Conservation (phyloP, 73 alveolate species). For the Paramecium primaurelia region DNA sequence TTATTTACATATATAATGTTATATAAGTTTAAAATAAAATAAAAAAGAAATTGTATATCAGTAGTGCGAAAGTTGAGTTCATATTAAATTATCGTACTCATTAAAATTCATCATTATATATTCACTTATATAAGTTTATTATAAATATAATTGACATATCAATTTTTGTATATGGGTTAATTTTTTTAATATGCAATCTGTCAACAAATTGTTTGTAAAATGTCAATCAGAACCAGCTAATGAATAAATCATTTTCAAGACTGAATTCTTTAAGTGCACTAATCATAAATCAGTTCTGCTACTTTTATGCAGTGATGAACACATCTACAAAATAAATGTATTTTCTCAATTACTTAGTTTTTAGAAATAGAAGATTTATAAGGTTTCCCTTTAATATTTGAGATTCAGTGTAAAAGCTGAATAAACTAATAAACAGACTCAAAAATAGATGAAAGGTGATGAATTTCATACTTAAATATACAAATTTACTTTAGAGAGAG, state of each 20-base stretch:
- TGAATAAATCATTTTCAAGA: not conserved
- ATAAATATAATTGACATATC: not conserved
- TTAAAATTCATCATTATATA: not conserved
- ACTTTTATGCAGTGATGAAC: not conserved
- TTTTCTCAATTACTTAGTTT: not conserved
- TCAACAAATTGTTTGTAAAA: conserved; percentile 8
- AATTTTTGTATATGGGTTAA: not conserved
- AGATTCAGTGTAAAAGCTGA: not conserved
- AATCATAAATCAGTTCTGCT: not conserved
- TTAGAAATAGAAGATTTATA: conserved; percentile 9
- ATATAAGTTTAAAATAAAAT: too few species aligned
- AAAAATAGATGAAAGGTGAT: conserved; percentile 38
- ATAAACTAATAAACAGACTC: not conserved
- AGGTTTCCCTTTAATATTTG: not conserved
- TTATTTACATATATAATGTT: too few species aligned
- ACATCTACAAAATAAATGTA: conserved; percentile 20
- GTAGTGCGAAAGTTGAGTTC: conserved; percentile 22
- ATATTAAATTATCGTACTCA: not conserved
- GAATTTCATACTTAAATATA: conserved; percentile 32
- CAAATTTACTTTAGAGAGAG: conserved; percentile 33
- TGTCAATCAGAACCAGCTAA: not conserved
- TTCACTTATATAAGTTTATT: not conserved
- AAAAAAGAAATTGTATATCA: not conserved
- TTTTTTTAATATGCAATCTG: not conserved
- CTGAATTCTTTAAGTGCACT: not conserved